Evolutionary conservation across 2,329 filamentous ascomycete genomes (phyloP).

Genomic region (Nothophoma quercina): DNA sequence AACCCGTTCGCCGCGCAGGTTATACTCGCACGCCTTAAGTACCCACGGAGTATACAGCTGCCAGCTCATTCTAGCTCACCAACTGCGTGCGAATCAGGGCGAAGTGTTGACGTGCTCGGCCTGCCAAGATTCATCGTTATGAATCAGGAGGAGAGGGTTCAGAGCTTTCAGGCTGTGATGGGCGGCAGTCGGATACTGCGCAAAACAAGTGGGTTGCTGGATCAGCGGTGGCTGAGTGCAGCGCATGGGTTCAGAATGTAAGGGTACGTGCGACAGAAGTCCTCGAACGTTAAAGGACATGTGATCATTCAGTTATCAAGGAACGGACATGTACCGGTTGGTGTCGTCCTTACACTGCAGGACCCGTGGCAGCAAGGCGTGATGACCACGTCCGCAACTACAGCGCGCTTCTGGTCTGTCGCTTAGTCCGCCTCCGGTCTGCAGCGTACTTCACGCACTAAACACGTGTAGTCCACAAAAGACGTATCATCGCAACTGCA

Average conservation of each 20-base stretch:
- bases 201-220: conserved; percentile 61
- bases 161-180: conserved; percentile 60
- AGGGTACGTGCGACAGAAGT: neutral
- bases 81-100: neutral
- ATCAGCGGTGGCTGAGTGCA: conserved; percentile 58
- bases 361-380: no score
- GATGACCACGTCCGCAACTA: no score
- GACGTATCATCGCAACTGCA: no score
- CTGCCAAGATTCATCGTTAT: conserved; percentile 66
- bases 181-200: conserved; percentile 63
- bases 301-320: no score
- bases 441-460: no score
- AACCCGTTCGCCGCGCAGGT: conserved; percentile 77
- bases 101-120: conserved; percentile 43
- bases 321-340: no score
- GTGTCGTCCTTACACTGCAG: no score
- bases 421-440: no score
- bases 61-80: conserved; percentile 14
- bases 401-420: no score
- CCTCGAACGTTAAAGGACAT: no score
- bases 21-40: conserved; percentile 57
- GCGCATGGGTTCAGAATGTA: conserved; percentile 41
- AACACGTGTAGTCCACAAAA: no score
- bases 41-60: conserved; percentile 19
- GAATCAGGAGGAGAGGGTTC: conserved; percentile 58